Evolutionary conservation across 2,329 filamentous ascomycete species (phyloP).

Genomic region (Aspergillus jensenii): DNA sequence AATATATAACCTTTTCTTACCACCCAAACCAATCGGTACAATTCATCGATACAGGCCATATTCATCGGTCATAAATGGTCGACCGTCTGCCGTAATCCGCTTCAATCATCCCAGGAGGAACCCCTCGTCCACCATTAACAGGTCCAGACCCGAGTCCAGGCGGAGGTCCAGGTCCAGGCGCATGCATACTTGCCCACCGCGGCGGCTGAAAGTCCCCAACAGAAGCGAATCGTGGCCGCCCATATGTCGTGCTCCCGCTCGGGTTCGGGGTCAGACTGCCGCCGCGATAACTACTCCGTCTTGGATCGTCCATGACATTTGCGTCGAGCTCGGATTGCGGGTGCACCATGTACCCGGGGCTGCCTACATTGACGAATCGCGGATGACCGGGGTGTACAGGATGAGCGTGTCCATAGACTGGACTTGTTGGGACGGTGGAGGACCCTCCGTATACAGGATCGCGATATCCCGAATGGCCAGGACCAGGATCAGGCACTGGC

Average conservation of each 20-base stretch:
- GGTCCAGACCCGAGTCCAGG: background rate
- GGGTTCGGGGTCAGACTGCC: slow-evolving; percentile 5
- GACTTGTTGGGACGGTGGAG: slow-evolving; percentile 8
- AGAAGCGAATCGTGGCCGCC: slow-evolving; percentile 7
- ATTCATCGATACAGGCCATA: background rate
- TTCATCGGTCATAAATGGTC: slow-evolving; percentile 10
- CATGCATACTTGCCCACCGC: slow-evolving; percentile 1
- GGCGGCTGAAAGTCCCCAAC: slow-evolving; percentile 7
- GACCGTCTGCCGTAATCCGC: slow-evolving; percentile 7
- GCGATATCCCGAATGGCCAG: slow-evolving; percentile 2
- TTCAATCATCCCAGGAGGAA: slow-evolving; percentile 6
- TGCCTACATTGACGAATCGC: slow-evolving; percentile 16
- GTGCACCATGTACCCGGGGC: slow-evolving; percentile 18
- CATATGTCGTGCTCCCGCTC: background rate
- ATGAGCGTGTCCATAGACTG: slow-evolving; percentile 11
- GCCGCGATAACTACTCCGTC: slow-evolving; percentile 19
- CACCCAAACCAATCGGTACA: background rate
- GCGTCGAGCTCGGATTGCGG: slow-evolving; percentile 24
- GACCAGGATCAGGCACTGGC: background rate
- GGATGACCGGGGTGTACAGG: slow-evolving; percentile 8
- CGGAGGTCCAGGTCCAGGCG: background rate
- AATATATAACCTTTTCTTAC: background rate
- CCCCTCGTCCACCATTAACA: background rate
- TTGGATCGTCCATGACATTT: slow-evolving; percentile 22
- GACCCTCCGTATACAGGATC: slow-evolving; percentile 20